Evolutionary conservation across 257 asterid genomes (phyloP).

Genomic region (Mitragyna speciosa): DNA sequence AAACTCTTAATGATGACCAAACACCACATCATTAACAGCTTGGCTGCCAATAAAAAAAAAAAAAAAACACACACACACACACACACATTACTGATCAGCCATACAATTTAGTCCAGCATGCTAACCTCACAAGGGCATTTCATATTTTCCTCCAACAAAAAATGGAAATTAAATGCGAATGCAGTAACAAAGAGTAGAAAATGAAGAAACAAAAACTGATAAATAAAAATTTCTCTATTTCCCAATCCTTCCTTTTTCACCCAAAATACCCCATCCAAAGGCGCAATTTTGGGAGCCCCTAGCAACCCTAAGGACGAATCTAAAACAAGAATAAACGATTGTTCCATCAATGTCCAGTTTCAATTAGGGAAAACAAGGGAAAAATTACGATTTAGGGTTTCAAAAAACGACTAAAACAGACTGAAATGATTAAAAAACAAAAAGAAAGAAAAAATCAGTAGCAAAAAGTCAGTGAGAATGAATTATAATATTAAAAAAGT

Average conservation of each 20-base stretch:
- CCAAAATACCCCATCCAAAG: neutral
- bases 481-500: neutral
- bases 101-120: neutral
- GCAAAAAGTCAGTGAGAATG: neutral
- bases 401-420: neutral
- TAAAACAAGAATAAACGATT: neutral
- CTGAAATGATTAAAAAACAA: neutral
- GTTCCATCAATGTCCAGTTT: neutral
- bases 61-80: too few species aligned
- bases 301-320: neutral
- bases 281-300: neutral
- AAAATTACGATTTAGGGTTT: neutral
- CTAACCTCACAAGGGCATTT: neutral
- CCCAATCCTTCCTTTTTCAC: neutral
- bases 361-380: neutral
- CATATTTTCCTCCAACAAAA: too few species aligned
- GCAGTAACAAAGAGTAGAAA: too few species aligned
- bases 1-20: too few species aligned
- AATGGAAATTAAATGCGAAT: too few species aligned
- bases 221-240: neutral
- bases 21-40: too few species aligned
- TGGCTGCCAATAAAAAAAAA: too few species aligned
- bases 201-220: neutral
- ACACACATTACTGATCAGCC: neutral
- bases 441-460: conserved; percentile 1